phyloP scores from a whole-genome alignment of 2,329 filamentous ascomycete species.

The Raffaelea ambrosiae region DNA sequence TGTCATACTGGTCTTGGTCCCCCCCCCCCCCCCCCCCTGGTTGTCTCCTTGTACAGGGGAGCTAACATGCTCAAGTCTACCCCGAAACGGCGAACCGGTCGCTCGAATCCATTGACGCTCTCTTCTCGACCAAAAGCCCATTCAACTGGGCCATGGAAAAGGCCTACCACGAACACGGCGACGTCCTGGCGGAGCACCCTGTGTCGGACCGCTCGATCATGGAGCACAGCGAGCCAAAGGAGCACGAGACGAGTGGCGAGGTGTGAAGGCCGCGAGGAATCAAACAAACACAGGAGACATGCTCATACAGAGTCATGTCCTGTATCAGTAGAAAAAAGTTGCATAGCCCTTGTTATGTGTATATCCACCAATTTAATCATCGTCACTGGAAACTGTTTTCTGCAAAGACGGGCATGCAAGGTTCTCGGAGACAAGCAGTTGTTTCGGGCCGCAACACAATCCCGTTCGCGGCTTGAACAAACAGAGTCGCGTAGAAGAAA shows the following conservation, averaged over 20 bases:
- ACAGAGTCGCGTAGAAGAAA: too few relatives aligned
- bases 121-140: conserved; percentile 38
- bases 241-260: conserved; percentile 20
- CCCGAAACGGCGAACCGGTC: conserved; percentile 35
- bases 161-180: conserved; percentile 9
- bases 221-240: conserved; percentile 45
- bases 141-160: conserved; percentile 20
- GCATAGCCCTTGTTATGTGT: too few relatives aligned
- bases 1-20: too few relatives aligned
- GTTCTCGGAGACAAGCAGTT: too few relatives aligned
- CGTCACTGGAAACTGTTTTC: too few relatives aligned
- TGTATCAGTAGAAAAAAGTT: background rate
- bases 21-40: background rate
- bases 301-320: too few relatives aligned
- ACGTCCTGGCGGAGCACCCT: conserved; percentile 11
- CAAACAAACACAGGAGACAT: background rate
- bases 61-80: conserved; percentile 19
- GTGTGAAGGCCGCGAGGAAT: background rate
- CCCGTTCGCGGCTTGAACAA: too few relatives aligned
- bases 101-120: conserved; percentile 39
- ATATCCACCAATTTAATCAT: too few relatives aligned
- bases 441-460: too few relatives aligned
- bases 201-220: conserved; percentile 34
- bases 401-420: too few relatives aligned
- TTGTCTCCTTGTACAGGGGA: background rate